A percentile compares a stretch with the other conserved stretches of the same genome.
Evolutionary conservation across 208 protist species (phyloP).

Genomic region (Angomonas deanei): DNA sequence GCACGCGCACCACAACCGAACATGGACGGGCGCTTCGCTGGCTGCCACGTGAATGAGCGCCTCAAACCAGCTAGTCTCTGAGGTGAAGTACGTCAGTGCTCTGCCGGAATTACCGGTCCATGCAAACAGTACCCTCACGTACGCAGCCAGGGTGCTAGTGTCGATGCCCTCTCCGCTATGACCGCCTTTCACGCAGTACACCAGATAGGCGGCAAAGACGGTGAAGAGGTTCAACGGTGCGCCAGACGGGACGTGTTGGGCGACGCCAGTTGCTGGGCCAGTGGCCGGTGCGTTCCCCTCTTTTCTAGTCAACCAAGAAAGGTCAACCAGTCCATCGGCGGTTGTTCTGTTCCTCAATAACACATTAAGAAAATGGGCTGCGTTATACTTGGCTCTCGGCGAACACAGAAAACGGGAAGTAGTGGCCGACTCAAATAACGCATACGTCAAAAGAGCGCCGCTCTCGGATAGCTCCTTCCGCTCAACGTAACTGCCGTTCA

Average conservation of each 20-base stretch:
- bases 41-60: constrained; percentile 33
- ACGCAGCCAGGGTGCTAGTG: constrained; percentile 55
- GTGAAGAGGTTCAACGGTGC: constrained; percentile 47
- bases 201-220: constrained; percentile 39
- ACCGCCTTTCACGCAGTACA: constrained; percentile 40
- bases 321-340: constrained; percentile 14
- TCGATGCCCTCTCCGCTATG: constrained; percentile 46
- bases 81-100: constrained; percentile 25
- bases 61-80: constrained; percentile 34
- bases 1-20: constrained; percentile 63
- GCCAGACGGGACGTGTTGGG: too few relatives aligned
- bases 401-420: constrained; percentile 10
- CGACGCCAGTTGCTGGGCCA: too few relatives aligned
- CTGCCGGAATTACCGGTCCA: constrained; percentile 24
- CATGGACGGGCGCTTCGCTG: constrained; percentile 39
- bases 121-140: constrained; percentile 34
- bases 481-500: background rate
- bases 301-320: background rate
- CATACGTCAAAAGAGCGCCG: constrained; percentile 19
- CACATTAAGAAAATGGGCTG: constrained; percentile 46
- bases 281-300: background rate
- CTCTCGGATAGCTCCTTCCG: constrained; percentile 4
- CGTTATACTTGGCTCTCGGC: constrained; percentile 60
- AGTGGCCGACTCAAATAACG: constrained; percentile 4
- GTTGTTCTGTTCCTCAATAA: constrained; percentile 26